phyloP scores from a whole-genome alignment of 2,329 filamentous ascomycete species.

The Colletotrichum cereale region DNA sequence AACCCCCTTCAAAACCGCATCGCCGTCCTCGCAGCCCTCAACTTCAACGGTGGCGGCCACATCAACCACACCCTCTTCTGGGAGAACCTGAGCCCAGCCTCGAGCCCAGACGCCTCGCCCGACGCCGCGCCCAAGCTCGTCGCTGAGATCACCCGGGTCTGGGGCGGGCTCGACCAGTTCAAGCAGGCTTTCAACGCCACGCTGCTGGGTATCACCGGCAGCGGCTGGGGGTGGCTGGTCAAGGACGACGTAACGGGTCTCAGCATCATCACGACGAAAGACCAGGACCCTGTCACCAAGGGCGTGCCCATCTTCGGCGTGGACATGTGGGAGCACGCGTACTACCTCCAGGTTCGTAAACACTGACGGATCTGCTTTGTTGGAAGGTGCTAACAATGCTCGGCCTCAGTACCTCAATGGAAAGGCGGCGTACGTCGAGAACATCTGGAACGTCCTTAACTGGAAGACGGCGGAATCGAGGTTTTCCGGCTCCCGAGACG shows the following conservation, averaged over 20 bases:
- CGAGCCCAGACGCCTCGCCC: conserved; percentile 67
- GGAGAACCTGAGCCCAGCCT: conserved; percentile 79
- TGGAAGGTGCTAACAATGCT: conserved; percentile 28
- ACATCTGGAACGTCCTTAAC: conserved; percentile 84
- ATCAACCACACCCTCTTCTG: conserved; percentile 96
- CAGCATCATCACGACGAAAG: conserved; percentile 83
- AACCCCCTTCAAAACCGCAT: conserved; percentile 65
- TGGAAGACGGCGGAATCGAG: conserved; percentile 78
- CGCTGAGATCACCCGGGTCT: conserved; percentile 72
- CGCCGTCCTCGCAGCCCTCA: conserved; percentile 77
- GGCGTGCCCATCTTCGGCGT: conserved; percentile 80
- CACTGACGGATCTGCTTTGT: neutral
- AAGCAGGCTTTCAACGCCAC: conserved; percentile 73
- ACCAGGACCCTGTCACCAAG: conserved; percentile 81
- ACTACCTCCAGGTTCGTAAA: conserved; percentile 78
- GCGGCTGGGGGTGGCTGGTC: conserved; percentile 90
- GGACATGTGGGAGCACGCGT: conserved; percentile 96
- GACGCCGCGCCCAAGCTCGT: conserved; percentile 69
- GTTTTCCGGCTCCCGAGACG: conserved; percentile 63
- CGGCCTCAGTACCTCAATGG: conserved; percentile 77
- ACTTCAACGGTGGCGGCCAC: conserved; percentile 92
- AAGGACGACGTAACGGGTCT: conserved; percentile 71
- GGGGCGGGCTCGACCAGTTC: conserved; percentile 77
- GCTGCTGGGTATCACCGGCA: conserved; percentile 81
- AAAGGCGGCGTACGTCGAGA: conserved; percentile 80